Base-by-base conservation (phyloP, 306 rosid species). In the Trifolium fragiferum region DNA sequence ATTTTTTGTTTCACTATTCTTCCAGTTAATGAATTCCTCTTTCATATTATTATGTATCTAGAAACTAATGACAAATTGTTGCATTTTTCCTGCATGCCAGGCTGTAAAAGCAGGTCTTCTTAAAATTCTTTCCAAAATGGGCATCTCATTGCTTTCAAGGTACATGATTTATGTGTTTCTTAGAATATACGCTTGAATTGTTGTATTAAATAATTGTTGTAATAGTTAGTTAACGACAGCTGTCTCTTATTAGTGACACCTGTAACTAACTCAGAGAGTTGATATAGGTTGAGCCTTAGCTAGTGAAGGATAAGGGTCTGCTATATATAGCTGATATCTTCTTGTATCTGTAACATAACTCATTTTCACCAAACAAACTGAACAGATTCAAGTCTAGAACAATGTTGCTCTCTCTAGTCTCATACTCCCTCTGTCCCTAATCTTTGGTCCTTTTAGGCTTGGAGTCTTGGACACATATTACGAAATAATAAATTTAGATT, bases 71-170 rank as follows among this genome's bases (percentile, higher is more conserved):
- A 61, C 35, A 15, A 46, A 60, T 62, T 51, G 51, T 55, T 66
- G 33, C 58, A 73, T 67, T 81, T 60, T 71, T 71, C 57, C 43
- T 77, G 76, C 75, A 77, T 85, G 62, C 60, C 90, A 93, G 98
- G 98, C 97, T 73, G 91, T 90, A 67, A 90, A 82, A 80, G 84
- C 97, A 63, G 98, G 98, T 78, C 98, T 93, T 87, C 97, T 86
- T 65, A 93, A 93, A 86, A 93, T 93, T 82, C 95, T 93, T 82
- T 93, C 98, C 75, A 93, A 93, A 85, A 93, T 93, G 98, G 98
- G 97, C 63, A 93, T 93, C 65, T 93, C 98, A 38, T 82, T 93
- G 84, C 98, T 93, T 60, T 93, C 98, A 73, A 93, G 98, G 99
- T 92, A 90, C 35, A 68, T 74, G 68, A 19, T 78, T 43, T 21